Base-by-base conservation (phyloP, 2,329 filamentous ascomycete genomes). In the Pseudogymnoascus sp. region DNA sequence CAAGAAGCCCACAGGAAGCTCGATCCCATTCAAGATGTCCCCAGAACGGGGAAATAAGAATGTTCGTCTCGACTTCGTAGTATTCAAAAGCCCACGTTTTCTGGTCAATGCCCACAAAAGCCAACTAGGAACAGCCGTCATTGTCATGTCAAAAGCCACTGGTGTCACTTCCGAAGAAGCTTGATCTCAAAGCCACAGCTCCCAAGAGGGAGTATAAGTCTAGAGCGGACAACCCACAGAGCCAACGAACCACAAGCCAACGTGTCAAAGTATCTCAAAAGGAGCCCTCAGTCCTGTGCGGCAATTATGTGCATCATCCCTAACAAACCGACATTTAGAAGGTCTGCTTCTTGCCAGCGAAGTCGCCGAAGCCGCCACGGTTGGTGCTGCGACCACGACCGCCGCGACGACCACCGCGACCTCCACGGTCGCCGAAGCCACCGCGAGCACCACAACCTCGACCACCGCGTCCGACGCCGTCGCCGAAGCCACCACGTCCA, bases 311-410 rank as follows among this genome's bases (percentile, higher is more conserved):
- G 58, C 58, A 60, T 60, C 33, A 31, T 45, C 38, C 16, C n/a
- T 16, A 49, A 14, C 28, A 60, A 11, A 41, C 23, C 16, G 25
- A 52, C 58, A 72, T 61, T 60, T 38, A 62, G 6, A 82, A 82
- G 67, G 78, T 79, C 71, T 80, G 76, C 77, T 83, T 84, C 71
- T 78, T 77, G 72, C 82, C 82, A 69, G 79, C 72, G 78, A 84
- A 85, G 73, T 84, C 82, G 62, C 81, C 80, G 71, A 84, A 83
- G 71, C 84, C 83, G 59, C 80, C 80, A 67, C 78, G 76, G 71
- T 78, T 81, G 68, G 78, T 80, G 70, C 74, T 77, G 59, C 69
- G 71, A 58, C 68, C 68, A 67, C 70, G 70, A 37, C 70, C 71
- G 25, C 64, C 64, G 33, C 71, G 68, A 55, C 71, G 66, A 59